These are phyloP conservation scores for Phialophora chinensis DNA, from an alignment of 2,329 filamentous ascomycete species.

Conservation along the genomic window DNA sequence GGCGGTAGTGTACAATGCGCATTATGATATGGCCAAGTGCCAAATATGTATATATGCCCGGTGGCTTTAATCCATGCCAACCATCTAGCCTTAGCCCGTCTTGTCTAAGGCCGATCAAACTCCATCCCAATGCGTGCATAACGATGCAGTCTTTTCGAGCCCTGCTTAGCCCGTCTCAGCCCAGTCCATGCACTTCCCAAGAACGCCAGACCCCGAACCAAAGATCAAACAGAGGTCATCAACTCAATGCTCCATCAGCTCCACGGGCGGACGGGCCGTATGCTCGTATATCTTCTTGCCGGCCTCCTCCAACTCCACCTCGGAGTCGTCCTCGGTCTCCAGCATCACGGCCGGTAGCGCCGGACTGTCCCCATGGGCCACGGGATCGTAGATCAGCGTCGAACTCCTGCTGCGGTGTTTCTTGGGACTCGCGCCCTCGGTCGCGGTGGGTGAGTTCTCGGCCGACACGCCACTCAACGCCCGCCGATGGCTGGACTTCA, in stretches of 20 bases:
- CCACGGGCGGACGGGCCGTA: conserved; percentile 62
- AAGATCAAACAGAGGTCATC: not conserved
- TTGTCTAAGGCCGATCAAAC: not conserved
- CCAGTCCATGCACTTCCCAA: not conserved
- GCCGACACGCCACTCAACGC: conserved; percentile 27
- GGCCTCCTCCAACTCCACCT: conserved; percentile 55
- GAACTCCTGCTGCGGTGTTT: conserved; percentile 58
- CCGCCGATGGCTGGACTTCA: conserved; percentile 28
- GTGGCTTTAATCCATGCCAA: not conserved
- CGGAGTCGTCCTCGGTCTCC: conserved; percentile 60
- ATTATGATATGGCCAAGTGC: not conserved
- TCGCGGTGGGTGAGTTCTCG: conserved; percentile 27
- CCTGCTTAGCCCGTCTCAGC: not conserved
- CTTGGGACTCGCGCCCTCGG: conserved; percentile 39
- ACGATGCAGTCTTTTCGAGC: not conserved
- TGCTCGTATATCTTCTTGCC: conserved; percentile 54
- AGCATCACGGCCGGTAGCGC: conserved; percentile 68
- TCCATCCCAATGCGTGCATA: not conserved
- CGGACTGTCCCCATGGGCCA: conserved; percentile 65
- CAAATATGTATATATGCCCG: conserved; percentile 8
- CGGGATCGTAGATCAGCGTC: conserved; percentile 67
- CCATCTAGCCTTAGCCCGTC: not conserved
- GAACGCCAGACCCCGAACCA: not conserved
- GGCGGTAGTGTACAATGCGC: not conserved
- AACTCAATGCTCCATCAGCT: conserved; percentile 55